phyloP scores from a whole-genome alignment of 768 basidiomycete species.

The Pholiota molesta region DNA sequence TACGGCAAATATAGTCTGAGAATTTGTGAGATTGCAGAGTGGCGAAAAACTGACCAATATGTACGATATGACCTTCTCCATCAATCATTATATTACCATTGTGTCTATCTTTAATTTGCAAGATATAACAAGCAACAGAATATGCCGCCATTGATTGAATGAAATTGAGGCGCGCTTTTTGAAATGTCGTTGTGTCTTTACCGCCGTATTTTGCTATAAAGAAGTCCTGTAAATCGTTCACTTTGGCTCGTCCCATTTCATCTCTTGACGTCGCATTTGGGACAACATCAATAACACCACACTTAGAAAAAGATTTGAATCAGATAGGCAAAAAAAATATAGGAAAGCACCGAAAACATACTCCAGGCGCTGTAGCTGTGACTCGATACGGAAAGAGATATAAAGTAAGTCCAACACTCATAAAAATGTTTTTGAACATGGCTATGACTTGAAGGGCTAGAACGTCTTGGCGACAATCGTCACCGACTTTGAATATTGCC shows the following conservation, averaged over 20 bases:
- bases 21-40: conserved; percentile 1
- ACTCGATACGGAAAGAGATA: conserved; percentile 97
- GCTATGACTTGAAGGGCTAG: conserved; percentile 96
- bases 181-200: conserved; percentile 87
- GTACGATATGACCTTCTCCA: conserved; percentile 94
- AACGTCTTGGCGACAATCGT: conserved; percentile 99
- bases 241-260: conserved; percentile 98
- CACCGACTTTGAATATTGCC: conserved; percentile 99
- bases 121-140: conserved; percentile 95
- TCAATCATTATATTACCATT: conserved; percentile 99
- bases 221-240: conserved; percentile 94
- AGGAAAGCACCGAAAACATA: conserved; percentile 41
- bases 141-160: conserved; percentile 99
- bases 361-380: conserved; percentile 95
- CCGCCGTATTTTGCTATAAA: conserved; percentile 94
- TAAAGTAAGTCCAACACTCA: conserved; percentile 80
- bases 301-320: conserved; percentile 47
- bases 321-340: background rate
- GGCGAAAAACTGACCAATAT: conserved; percentile 68
- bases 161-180: conserved; percentile 91
- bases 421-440: conserved; percentile 99
- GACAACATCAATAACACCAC: conserved; percentile 97
- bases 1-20: conserved; percentile 29
- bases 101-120: conserved; percentile 98
- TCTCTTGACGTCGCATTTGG: conserved; percentile 97